Evolutionary conservation across 352 stramenopile species (phyloP).

Genomic region (Globisporangium cystogenes): DNA sequence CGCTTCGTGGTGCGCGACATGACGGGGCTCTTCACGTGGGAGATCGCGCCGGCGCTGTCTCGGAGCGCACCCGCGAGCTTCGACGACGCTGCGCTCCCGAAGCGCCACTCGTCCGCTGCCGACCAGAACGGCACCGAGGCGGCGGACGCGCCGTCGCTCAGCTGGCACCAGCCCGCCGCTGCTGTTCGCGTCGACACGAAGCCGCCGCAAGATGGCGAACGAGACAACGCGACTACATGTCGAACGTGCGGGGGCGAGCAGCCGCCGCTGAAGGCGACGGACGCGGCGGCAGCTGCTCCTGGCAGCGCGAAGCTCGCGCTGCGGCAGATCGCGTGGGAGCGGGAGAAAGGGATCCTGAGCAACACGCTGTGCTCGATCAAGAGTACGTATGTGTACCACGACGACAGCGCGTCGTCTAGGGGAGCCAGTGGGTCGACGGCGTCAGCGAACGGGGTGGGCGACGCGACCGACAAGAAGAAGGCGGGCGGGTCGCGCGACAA

Average conservation of each 20-base stretch:
- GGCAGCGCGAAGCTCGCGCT: slow-evolving; percentile 32
- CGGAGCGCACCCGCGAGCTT: neutral
- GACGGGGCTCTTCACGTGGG: slow-evolving; percentile 83
- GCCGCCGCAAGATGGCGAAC: slow-evolving; percentile 22
- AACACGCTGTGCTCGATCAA: slow-evolving; percentile 67
- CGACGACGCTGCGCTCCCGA: neutral
- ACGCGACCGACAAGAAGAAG: slow-evolving; percentile 38
- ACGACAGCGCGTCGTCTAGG: slow-evolving; percentile 22
- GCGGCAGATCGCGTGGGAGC: slow-evolving; percentile 50
- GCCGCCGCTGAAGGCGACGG: slow-evolving; percentile 11
- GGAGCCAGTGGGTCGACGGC: neutral
- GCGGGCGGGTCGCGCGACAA: slow-evolving; percentile 13
- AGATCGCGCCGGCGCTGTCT: slow-evolving; percentile 46
- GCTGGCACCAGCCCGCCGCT: slow-evolving; percentile 33
- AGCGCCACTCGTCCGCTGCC: neutral
- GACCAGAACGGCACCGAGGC: slow-evolving; percentile 3
- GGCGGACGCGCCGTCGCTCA: slow-evolving; percentile 19
- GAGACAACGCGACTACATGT: slow-evolving; percentile 21
- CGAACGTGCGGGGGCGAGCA: slow-evolving; percentile 63
- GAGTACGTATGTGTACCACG: slow-evolving; percentile 74
- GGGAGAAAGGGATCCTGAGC: slow-evolving; percentile 50
- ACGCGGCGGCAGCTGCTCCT: neutral
- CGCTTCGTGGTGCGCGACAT: slow-evolving; percentile 81
- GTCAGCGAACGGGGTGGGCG: neutral
- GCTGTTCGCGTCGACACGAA: slow-evolving; percentile 65